Conservation (phyloP, 139 green algal genomes). For the Chlorella sp. region DNA sequence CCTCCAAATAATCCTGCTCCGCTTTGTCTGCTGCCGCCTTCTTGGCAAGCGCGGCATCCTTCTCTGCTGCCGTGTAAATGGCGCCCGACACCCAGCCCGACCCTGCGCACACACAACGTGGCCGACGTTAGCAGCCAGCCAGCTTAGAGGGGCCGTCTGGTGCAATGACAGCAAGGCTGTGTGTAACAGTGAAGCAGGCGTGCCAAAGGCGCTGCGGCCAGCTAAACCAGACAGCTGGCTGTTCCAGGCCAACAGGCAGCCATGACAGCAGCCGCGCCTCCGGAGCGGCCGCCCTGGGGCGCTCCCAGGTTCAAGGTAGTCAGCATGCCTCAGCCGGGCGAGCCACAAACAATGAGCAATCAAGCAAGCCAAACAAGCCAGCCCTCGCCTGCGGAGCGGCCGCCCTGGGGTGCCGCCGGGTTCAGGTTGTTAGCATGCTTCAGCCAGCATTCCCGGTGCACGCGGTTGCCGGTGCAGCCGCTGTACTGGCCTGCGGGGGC, state of each 20-base stretch:
- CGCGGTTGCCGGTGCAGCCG: neutral
- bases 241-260: too few relatives aligned
- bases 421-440: slow-evolving; percentile 40
- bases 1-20: slow-evolving; percentile 7
- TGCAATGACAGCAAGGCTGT: too few relatives aligned
- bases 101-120: too few relatives aligned
- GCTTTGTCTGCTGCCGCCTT: neutral
- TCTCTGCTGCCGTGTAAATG: slow-evolving; percentile 42
- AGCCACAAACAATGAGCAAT: neutral
- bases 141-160: too few relatives aligned
- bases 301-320: slow-evolving; percentile 28
- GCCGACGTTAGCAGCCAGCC: too few relatives aligned
- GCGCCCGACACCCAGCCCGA: slow-evolving; percentile 65
- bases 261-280: too few relatives aligned
- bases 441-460: slow-evolving; percentile 50
- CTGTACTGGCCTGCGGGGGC: neutral
- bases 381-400: slow-evolving; percentile 10
- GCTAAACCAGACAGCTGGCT: too few relatives aligned
- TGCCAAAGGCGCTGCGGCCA: too few relatives aligned
- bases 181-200: too few relatives aligned
- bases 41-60: slow-evolving; percentile 3
- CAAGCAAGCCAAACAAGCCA: neutral
- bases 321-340: slow-evolving; percentile 48
- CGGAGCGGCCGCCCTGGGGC: neutral
- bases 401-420: slow-evolving; percentile 2